These are phyloP conservation scores for Lactarius sp. DNA, from an alignment of 768 basidiomycete species.

Conservation along the genomic window DNA sequence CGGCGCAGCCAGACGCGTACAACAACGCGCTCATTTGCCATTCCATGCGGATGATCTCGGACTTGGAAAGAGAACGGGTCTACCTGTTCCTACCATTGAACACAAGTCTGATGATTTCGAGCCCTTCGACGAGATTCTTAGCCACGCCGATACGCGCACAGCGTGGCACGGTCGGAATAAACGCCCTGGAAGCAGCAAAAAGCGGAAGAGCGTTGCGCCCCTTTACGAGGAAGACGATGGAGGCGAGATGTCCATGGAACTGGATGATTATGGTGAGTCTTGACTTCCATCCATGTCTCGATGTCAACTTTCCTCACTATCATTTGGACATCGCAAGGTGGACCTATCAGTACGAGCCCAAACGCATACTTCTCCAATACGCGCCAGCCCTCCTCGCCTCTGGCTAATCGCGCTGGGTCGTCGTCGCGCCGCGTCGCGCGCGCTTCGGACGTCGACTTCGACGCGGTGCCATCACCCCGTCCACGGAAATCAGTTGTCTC, in stretches of 20 bases:
- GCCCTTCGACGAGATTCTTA: constrained; percentile 69
- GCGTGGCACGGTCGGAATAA: constrained; percentile 49
- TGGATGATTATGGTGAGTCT: constrained; percentile 54
- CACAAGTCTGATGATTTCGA: constrained; percentile 80
- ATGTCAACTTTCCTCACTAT: neutral
- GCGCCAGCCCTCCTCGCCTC: constrained; percentile 29
- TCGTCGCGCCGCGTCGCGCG: constrained; percentile 31
- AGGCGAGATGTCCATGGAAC: constrained; percentile 75
- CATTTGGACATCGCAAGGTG: neutral
- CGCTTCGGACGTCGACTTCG: constrained; percentile 34
- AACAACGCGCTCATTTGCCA: constrained; percentile 65
- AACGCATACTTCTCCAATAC: constrained; percentile 32
- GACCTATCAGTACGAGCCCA: constrained; percentile 28
- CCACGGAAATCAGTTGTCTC: constrained; percentile 28
- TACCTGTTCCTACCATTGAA: constrained; percentile 61
- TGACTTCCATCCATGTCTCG: constrained; percentile 27
- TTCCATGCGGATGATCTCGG: constrained; percentile 73
- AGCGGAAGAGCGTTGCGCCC: constrained; percentile 34
- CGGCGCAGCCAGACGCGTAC: constrained; percentile 46
- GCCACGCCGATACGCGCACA: constrained; percentile 62
- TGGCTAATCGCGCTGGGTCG: constrained; percentile 32
- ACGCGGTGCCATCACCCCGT: constrained; percentile 34
- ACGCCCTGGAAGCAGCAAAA: constrained; percentile 36
- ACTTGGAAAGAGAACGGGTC: constrained; percentile 77
- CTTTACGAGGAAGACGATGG: constrained; percentile 35